Percentiles rank a stretch among this genome's conserved stretches.
Evolutionary conservation across 192 early-diverging fungal species (phyloP).

Genomic region (Podila epigama): DNA sequence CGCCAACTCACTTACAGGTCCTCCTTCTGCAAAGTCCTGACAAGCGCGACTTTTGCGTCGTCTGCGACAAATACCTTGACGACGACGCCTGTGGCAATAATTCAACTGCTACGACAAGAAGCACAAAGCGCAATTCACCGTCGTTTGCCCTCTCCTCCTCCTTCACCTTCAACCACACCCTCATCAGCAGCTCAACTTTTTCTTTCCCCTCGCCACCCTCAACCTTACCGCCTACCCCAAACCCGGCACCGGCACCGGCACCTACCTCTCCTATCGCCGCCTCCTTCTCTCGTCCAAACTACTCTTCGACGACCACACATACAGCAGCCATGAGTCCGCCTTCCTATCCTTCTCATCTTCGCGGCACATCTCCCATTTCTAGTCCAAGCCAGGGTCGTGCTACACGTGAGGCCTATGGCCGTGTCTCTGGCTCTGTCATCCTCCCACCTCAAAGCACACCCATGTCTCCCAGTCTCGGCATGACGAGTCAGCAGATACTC

Average conservation of each 20-base stretch:
- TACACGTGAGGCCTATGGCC: slow-evolving; percentile 16
- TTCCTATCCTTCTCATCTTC: background rate
- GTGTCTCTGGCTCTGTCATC: slow-evolving; percentile 22
- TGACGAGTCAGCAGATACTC: slow-evolving; percentile 20
- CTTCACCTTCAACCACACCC: background rate
- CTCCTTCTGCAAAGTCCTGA: slow-evolving; percentile 38
- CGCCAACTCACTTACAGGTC: slow-evolving; percentile 4
- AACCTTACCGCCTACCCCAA: background rate
- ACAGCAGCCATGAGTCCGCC: background rate
- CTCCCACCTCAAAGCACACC: slow-evolving; percentile 17
- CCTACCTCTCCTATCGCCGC: background rate
- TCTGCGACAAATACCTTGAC: slow-evolving; percentile 15
- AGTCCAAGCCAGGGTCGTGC: slow-evolving; percentile 7
- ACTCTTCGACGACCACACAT: background rate
- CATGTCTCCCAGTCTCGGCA: slow-evolving; percentile 26
- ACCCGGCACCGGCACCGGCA: no score
- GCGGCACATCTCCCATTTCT: slow-evolving; percentile 12
- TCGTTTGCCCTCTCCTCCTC: background rate
- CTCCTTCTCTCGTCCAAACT: slow-evolving; percentile 1
- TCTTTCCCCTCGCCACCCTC: background rate
- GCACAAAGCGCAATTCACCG: background rate
- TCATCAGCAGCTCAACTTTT: background rate
- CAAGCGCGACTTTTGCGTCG: slow-evolving; percentile 31
- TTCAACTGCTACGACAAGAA: background rate
- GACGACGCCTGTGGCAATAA: background rate